Evolutionary conservation across 768 basidiomycete genomes (phyloP).

Genomic region (Russula brevipes): DNA sequence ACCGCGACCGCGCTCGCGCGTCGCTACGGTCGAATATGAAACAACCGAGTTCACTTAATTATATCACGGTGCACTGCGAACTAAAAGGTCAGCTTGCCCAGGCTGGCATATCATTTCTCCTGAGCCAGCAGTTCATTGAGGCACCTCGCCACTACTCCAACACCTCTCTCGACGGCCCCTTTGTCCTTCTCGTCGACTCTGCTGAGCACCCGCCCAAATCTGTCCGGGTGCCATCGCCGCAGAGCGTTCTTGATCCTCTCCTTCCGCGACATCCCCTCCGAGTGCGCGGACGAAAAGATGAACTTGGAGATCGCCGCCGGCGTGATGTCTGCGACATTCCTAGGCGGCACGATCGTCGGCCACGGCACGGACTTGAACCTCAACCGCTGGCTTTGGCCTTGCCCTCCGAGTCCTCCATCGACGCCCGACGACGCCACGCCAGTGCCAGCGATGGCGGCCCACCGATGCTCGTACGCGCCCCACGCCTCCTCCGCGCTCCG

Average conservation of each 20-base stretch:
- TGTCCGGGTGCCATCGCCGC: constrained; percentile 78
- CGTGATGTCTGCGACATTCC: constrained; percentile 45
- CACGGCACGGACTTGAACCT: constrained; percentile 65
- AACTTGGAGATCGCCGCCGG: constrained; percentile 52
- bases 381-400: constrained; percentile 40
- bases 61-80: neutral
- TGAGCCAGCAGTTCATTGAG: constrained; percentile 24
- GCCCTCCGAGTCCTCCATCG: constrained; percentile 13
- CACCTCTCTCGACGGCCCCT: constrained; percentile 52
- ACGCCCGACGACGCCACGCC: constrained; percentile 39
- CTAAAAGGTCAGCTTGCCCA: neutral
- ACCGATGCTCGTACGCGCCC: constrained; percentile 59
- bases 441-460: constrained; percentile 44
- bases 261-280: constrained; percentile 50
- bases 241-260: constrained; percentile 63
- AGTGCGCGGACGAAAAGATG: constrained; percentile 62
- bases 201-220: constrained; percentile 54
- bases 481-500: constrained; percentile 52
- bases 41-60: neutral
- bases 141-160: constrained; percentile 57
- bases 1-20: neutral
- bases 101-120: constrained; percentile 9
- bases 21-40: neutral
- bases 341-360: constrained; percentile 50
- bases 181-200: constrained; percentile 51